phyloP scores from a whole-genome alignment of 1,284 basidiomycete genomes.

The Amylostereum areolatum region DNA sequence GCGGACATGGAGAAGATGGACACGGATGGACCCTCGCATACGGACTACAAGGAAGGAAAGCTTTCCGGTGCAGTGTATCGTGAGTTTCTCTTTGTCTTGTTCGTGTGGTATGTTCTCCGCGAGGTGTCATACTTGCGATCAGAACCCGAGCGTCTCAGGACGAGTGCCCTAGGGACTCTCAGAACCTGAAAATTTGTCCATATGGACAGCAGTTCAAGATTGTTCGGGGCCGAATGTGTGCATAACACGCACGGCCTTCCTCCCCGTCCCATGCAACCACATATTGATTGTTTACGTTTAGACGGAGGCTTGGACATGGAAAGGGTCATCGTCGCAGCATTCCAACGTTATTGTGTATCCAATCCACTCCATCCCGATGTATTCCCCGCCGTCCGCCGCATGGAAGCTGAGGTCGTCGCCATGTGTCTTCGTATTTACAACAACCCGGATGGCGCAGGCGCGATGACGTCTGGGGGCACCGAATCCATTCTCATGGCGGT shows the following conservation, averaged over 20 bases:
- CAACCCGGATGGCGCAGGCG: constrained; percentile 80
- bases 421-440: constrained; percentile 90
- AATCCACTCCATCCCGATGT: constrained; percentile 96
- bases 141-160: too few species aligned
- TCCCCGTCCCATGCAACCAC: too few species aligned
- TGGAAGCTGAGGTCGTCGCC: constrained; percentile 96
- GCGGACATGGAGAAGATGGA: constrained; percentile 80
- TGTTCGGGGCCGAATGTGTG: too few species aligned
- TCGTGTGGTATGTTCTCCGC: constrained; percentile 3
- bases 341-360: constrained; percentile 68
- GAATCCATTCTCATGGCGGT: constrained; percentile 95
- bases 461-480: constrained; percentile 93
- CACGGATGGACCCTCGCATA: constrained; percentile 36
- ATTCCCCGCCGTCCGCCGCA: constrained; percentile 92
- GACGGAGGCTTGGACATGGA: constrained; percentile 83
- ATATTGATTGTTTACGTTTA: too few species aligned
- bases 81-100: constrained; percentile 30
- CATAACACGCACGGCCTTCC: too few species aligned
- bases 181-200: too few species aligned
- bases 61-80: constrained; percentile 88
- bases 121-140: constrained; percentile 7
- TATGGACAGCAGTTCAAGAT: too few species aligned
- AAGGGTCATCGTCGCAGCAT: constrained; percentile 64
- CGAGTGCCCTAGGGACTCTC: too few species aligned
- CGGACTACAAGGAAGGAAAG: constrained; percentile 71